Conservation (phyloP, 192 early-diverging fungal species). For the Coemansia sp. region DNA sequence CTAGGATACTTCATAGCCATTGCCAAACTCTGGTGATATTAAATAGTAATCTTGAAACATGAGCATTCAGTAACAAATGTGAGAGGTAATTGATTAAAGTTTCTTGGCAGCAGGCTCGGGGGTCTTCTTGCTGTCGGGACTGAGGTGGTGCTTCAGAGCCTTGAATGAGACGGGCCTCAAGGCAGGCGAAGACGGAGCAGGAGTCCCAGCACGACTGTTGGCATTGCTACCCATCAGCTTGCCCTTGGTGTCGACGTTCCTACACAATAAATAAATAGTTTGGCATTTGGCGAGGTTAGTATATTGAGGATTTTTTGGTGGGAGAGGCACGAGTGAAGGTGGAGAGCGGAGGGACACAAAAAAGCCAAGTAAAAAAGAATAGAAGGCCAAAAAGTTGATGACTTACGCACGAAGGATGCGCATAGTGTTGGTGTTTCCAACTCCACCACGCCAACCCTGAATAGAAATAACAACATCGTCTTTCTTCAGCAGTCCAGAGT, state of each 20-base stretch:
- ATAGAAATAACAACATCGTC: constrained; percentile 72
- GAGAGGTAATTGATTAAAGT: not conserved
- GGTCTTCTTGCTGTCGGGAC: constrained; percentile 9
- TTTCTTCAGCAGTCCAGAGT: constrained; percentile 62
- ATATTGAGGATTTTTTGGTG: not conserved
- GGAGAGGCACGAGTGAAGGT: not conserved
- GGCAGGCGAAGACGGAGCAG: constrained; percentile 23
- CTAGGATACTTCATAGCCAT: not conserved
- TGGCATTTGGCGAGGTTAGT: not conserved
- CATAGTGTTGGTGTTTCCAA: constrained; percentile 83
- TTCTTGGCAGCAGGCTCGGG: constrained; percentile 20
- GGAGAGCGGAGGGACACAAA: not conserved
- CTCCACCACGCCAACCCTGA: constrained; percentile 76
- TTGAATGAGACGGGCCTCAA: constrained; percentile 16
- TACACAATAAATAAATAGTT: constrained; percentile 9
- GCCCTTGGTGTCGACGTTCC: constrained; percentile 15
- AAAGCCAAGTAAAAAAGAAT: constrained; percentile 1
- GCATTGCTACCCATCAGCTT: constrained; percentile 21
- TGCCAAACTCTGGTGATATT: no score
- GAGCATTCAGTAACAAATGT: not conserved
- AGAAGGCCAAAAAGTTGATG: not conserved
- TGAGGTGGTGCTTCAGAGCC: constrained; percentile 28
- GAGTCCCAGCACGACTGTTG: constrained; percentile 25
- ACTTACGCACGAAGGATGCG: constrained; percentile 66
- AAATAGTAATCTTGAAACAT: not conserved